Evolutionary conservation across 2,329 filamentous ascomycete genomes (phyloP).

Genomic region (Neurospora sp.): DNA sequence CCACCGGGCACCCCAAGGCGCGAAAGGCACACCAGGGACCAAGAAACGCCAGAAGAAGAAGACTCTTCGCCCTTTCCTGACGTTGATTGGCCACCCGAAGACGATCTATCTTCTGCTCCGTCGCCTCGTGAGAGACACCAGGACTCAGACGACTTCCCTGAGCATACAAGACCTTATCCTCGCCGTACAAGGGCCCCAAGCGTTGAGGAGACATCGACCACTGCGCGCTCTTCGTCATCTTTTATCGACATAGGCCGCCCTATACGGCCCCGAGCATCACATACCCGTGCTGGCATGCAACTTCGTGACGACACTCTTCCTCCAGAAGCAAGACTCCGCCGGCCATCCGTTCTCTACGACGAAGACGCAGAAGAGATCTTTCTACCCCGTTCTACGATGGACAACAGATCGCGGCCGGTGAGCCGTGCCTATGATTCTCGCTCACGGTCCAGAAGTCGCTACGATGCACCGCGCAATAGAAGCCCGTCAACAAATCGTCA

Average conservation of each 20-base stretch:
- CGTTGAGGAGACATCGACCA: neutral
- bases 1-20: neutral
- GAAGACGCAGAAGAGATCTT: neutral
- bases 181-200: neutral
- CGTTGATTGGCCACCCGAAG: neutral
- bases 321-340: neutral
- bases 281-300: neutral
- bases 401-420: neutral
- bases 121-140: neutral
- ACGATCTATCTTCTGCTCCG: neutral
- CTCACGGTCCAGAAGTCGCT: conserved; percentile 21
- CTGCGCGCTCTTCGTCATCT: neutral
- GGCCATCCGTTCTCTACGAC: neutral
- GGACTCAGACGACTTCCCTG: neutral
- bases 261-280: neutral
- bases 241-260: neutral
- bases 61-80: neutral
- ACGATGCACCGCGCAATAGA: conserved; percentile 7
- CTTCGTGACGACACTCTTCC: neutral
- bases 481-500: neutral
- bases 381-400: neutral
- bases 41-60: neutral
- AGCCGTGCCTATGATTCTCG: conserved; percentile 13
- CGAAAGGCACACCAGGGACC: neutral
- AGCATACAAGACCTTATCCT: neutral